Evolutionary conservation across 2,329 filamentous ascomycete species (phyloP).

Genomic region (Fusarium anguioides): DNA sequence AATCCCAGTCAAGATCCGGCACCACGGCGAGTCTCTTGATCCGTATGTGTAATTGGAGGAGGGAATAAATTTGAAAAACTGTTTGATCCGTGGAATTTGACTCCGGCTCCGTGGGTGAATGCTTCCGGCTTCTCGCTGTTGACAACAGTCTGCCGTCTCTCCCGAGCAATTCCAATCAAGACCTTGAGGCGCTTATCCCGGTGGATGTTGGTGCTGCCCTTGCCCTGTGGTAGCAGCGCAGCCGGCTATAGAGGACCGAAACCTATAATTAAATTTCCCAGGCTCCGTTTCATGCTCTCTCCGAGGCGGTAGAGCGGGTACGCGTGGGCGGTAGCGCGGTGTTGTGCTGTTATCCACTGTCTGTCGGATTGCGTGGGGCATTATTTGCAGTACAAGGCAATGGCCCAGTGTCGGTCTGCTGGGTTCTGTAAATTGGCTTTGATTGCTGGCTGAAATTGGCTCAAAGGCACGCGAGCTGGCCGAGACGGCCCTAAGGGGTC

Average conservation of each 20-base stretch:
- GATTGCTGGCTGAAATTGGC: constrained; percentile 30
- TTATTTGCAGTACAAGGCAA: constrained; percentile 11
- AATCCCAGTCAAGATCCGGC: constrained; percentile 17
- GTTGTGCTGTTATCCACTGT: constrained; percentile 7
- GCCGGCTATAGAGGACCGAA: not conserved
- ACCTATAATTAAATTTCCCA: constrained; percentile 42
- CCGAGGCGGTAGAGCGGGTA: constrained; percentile 35
- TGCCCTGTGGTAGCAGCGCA: constrained; percentile 8
- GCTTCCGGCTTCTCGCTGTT: constrained; percentile 12
- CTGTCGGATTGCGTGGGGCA: constrained; percentile 28
- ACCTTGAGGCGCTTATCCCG: constrained; percentile 25
- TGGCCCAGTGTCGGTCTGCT: constrained; percentile 21
- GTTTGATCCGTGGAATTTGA: constrained; percentile 3
- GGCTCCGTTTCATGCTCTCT: constrained; percentile 33
- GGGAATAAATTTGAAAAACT: not conserved
- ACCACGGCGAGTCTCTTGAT: constrained; percentile 3
- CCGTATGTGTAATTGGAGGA: not conserved
- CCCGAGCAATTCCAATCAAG: constrained; percentile 29
- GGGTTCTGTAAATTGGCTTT: constrained; percentile 26
- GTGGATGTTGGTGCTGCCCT: constrained; percentile 33
- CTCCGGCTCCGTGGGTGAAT: constrained; percentile 10
- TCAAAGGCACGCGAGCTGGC: constrained; percentile 33
- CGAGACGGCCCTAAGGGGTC: constrained; percentile 1
- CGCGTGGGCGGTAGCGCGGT: constrained; percentile 16
- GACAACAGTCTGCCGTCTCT: constrained; percentile 32